Conservation (phyloP, 768 basidiomycete genomes). For the Russula sp. region DNA sequence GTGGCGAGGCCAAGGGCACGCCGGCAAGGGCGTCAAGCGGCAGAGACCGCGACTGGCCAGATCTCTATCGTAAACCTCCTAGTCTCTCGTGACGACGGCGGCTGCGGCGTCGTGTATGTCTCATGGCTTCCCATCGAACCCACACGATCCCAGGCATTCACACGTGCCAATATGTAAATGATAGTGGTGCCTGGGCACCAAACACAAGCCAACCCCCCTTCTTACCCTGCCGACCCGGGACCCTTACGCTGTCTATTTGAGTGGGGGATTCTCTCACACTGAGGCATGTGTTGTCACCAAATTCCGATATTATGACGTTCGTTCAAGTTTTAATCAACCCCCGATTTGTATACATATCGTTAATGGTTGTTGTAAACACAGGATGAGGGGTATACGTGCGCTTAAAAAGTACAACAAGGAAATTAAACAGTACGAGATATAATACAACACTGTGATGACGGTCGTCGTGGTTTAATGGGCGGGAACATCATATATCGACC, state of each 20-base stretch:
- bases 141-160: background rate
- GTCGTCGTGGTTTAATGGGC: background rate
- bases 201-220: background rate
- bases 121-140: no score
- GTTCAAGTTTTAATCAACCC: background rate
- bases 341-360: slow-evolving; percentile 13
- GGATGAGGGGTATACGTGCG: slow-evolving; percentile 2
- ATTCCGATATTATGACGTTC: background rate
- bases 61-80: no score
- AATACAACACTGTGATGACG: slow-evolving; percentile 1
- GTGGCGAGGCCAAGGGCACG: background rate
- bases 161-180: background rate
- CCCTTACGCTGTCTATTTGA: background rate
- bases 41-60: no score
- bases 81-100: no score
- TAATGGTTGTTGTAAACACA: slow-evolving; percentile 8
- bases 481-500: slow-evolving; percentile 8
- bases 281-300: background rate
- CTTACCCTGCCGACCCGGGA: background rate
- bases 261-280: background rate
- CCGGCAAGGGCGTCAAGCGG: no score
- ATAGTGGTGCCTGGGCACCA: background rate
- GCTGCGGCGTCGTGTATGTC: no score
- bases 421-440: background rate
- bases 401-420: slow-evolving; percentile 5